Base-by-base conservation (phyloP, 352 stramenopile genomes). In the Elongisporangium senticosum region DNA sequence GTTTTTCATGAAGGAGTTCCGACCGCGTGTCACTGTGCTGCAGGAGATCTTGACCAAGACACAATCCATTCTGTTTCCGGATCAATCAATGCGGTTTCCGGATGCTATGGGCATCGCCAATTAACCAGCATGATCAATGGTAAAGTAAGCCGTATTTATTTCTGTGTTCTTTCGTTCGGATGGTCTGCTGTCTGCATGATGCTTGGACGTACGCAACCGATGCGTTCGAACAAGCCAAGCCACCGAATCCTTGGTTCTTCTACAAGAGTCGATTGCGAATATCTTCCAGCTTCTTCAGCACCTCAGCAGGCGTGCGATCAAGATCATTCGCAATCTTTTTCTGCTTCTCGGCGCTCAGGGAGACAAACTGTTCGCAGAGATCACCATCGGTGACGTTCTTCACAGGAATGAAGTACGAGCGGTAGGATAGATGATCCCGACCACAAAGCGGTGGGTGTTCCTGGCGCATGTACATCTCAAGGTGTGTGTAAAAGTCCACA, bases 211-310 rank as follows among this genome's bases (percentile, higher is more conserved):
- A 39, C 28, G 28, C 8, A 14, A 13, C 24, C 7, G 28, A 13
- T 13, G 8, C 28, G 33, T 5, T 43, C 33, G 33, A 43, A 43
- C 8, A 43, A 43, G 11, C 4, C 2, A 47, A 54, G 22, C 51
- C 13, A 50, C 8, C 23, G 33, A 67, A 53, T 26, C 21, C 40
- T 24, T 52, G 1, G 5, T 37, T 43, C 33, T 43, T 43, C 70
- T 98, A 99, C 37, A 99, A 67, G 21, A 99, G 71, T 49, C 92
- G 80, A 74, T 99, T 98, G 65, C 94, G 86, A 65, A 98, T 98
- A 65, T 99, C 96, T 72, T 99, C 97, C 19, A 99, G 84, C 74
- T 99, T 99, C 69, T 99, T 99, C 49, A 98, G 85, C 56, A 99
- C 92, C 64, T 99, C 96, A 2, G 87, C 85, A 5, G 97, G 92